Percentiles rank a stretch among this genome's conserved stretches.
Evolutionary conservation across 148 eudicot genomes (phyloP).

Genomic region (Rhododendron henanense): DNA sequence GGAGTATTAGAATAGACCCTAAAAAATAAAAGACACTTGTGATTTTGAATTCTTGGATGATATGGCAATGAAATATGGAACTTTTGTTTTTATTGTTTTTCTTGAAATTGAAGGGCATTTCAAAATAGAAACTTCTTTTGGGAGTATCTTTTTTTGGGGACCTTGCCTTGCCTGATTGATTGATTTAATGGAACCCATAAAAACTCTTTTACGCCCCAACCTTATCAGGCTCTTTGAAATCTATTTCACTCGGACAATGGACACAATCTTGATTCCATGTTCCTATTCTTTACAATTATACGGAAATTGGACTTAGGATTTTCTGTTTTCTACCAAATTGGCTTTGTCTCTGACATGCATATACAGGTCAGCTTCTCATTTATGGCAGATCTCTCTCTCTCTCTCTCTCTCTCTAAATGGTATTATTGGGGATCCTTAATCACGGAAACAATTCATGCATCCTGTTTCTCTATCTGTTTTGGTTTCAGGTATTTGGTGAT

Average conservation of each 20-base stretch:
- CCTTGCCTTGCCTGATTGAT: background rate
- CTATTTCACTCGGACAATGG: background rate
- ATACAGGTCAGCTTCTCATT: background rate
- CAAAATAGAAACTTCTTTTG: background rate
- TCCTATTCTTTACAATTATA: background rate
- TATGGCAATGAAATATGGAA: background rate
- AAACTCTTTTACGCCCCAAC: background rate
- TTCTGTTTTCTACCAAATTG: background rate
- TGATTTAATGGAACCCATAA: background rate
- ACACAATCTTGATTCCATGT: background rate
- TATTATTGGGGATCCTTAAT: background rate
- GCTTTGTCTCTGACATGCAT: background rate
- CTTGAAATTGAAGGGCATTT: background rate
- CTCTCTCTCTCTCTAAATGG: background rate
- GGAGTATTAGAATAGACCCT: background rate
- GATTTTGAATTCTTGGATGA: background rate
- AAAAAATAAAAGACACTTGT: no score
- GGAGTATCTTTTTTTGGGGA: background rate
- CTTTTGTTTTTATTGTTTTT: background rate
- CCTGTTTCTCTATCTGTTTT: conserved; percentile 7
- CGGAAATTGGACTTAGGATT: background rate
- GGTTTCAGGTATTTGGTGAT: conserved; percentile 78
- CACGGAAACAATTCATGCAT: background rate
- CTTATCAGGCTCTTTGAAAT: background rate
- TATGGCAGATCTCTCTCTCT: background rate